A percentile compares a stretch with the other conserved stretches of the same genome.
Evolutionary conservation across 2,329 filamentous ascomycete species (phyloP).

Genomic region (Cladosporium sp.): DNA sequence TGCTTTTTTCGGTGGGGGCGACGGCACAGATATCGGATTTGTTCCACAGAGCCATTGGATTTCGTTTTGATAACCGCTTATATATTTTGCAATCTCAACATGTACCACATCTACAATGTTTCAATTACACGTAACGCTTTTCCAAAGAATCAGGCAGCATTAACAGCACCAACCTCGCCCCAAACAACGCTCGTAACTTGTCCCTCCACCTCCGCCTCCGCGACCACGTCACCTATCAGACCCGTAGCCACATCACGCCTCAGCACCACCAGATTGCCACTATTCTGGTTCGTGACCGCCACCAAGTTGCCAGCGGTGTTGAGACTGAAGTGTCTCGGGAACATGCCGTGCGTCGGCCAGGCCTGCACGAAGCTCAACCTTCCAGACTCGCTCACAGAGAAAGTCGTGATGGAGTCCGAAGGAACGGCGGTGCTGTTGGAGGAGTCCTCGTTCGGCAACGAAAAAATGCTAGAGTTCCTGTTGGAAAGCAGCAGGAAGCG

Average conservation of each 20-base stretch:
- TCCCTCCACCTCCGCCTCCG: conserved; percentile 26
- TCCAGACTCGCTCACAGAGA: conserved; percentile 55
- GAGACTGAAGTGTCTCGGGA: conserved; percentile 64
- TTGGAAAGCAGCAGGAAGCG: conserved; percentile 65
- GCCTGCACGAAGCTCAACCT: conserved; percentile 53
- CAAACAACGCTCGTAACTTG: conserved; percentile 35
- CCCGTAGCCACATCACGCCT: conserved; percentile 58
- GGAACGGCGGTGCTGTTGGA: conserved; percentile 31
- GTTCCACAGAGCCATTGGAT: no score
- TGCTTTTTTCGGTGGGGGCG: no score
- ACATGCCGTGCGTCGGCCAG: conserved; percentile 59
- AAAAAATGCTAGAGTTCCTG: conserved; percentile 57
- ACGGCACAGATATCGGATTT: no score
- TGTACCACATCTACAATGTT: no score
- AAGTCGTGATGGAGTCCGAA: conserved; percentile 61
- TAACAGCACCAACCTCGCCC: conserved; percentile 4
- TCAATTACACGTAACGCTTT: no score
- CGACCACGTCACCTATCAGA: conserved; percentile 21
- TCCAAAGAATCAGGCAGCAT: conserved; percentile 6
- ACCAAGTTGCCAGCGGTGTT: conserved; percentile 61
- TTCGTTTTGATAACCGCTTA: no score
- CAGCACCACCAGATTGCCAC: conserved; percentile 58
- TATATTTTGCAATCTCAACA: no score
- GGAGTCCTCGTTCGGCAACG: conserved; percentile 40
- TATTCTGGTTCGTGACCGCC: conserved; percentile 62